These are phyloP conservation scores for Acanthamoeba castellanii DNA, from an alignment of 208 protist species.

Conservation along the genomic window DNA sequence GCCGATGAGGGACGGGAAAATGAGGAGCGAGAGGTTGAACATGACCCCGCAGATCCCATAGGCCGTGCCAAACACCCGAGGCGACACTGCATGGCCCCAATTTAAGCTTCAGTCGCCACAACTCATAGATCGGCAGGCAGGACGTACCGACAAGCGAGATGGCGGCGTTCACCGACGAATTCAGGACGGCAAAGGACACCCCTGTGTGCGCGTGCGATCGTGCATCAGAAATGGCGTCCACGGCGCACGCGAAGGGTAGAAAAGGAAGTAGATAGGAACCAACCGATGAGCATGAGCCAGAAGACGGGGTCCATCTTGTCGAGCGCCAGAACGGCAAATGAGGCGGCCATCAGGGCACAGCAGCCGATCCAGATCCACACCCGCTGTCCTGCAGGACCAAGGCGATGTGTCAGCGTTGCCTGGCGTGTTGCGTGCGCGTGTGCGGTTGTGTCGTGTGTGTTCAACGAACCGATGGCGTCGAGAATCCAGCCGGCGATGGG, in stretches of 20 bases:
- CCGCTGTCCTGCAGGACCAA: neutral
- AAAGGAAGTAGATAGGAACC: neutral
- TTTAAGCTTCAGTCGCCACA: too few relatives aligned
- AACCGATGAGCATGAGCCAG: slow-evolving; percentile 53
- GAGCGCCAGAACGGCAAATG: neutral
- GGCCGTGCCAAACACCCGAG: slow-evolving; percentile 61
- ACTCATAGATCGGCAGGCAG: too few relatives aligned
- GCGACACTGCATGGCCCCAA: neutral
- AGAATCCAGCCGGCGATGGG: slow-evolving; percentile 55
- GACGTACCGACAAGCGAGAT: slow-evolving; percentile 48
- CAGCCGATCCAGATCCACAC: slow-evolving; percentile 65
- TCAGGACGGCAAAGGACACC: slow-evolving; percentile 21
- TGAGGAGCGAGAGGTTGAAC: slow-evolving; percentile 37
- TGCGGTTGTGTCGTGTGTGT: neutral
- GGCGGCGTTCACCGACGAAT: slow-evolving; percentile 57
- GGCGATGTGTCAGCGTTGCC: neutral
- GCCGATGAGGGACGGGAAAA: slow-evolving; percentile 55
- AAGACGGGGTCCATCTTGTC: slow-evolving; percentile 44
- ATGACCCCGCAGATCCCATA: slow-evolving; percentile 65
- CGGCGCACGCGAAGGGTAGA: neutral
- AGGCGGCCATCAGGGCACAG: slow-evolving; percentile 12
- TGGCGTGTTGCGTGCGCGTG: too few relatives aligned
- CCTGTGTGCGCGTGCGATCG: neutral
- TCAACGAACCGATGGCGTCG: slow-evolving; percentile 31
- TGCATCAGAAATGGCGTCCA: neutral